Conservation (phyloP, 192 early-diverging fungal species). For the Gigaspora rosea region DNA sequence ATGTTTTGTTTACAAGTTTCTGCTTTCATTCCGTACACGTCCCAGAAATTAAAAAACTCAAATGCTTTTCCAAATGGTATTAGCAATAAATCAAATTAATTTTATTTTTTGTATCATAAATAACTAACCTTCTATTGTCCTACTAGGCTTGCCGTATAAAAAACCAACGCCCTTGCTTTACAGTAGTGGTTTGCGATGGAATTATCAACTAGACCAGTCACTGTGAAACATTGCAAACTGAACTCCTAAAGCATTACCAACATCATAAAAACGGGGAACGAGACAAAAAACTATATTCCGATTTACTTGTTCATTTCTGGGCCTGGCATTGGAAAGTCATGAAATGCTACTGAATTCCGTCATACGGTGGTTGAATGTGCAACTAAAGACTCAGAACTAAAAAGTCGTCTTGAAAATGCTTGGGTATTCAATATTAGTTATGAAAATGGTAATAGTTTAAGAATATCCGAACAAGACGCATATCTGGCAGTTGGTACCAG, state of each 20-base stretch:
- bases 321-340: slow-evolving; percentile 36
- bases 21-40: too few species aligned
- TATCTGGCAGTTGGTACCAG: slow-evolving; percentile 34
- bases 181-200: slow-evolving; percentile 21
- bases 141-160: slow-evolving; percentile 25
- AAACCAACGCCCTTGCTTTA: slow-evolving; percentile 28
- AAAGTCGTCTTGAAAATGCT: slow-evolving; percentile 33
- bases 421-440: slow-evolving; percentile 42
- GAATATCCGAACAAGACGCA: slow-evolving; percentile 1
- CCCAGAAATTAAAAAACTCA: too few species aligned
- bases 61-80: background rate
- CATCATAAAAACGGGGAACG: background rate
- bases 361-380: slow-evolving; percentile 31
- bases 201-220: slow-evolving; percentile 22
- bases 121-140: background rate
- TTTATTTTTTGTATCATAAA: slow-evolving; percentile 11
- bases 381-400: slow-evolving; percentile 29
- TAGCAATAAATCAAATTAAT: slow-evolving; percentile 5
- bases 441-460: slow-evolving; percentile 36
- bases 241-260: slow-evolving; percentile 17
- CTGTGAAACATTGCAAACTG: slow-evolving; percentile 1
- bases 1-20: too few species aligned
- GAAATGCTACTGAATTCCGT: slow-evolving; percentile 37
- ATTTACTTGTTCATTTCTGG: slow-evolving; percentile 32
- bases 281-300: slow-evolving; percentile 20